Conservation (phyloP, 495 filamentous ascomycete genomes). For the Bryoglossum gracile region DNA sequence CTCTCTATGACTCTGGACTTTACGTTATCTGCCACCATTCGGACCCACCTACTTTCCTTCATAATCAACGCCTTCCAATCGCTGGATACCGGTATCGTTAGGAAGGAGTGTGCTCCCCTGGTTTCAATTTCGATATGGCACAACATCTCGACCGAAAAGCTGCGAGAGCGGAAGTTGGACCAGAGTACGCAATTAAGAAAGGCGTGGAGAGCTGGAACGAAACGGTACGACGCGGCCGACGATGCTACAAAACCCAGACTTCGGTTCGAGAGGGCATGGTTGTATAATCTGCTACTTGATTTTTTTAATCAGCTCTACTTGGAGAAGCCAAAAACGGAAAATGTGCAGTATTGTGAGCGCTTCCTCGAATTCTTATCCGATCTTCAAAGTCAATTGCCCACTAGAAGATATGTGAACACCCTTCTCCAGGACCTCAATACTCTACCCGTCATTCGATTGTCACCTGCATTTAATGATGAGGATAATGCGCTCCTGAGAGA, state of each 20-base stretch:
- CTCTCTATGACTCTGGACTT: constrained; percentile 82
- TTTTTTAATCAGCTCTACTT: constrained; percentile 71
- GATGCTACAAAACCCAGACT: constrained; percentile 69
- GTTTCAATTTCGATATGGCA: constrained; percentile 96
- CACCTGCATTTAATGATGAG: constrained; percentile 65
- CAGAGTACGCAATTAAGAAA: constrained; percentile 67
- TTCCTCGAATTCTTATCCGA: constrained; percentile 89
- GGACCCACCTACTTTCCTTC: constrained; percentile 76
- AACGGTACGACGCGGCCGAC: constrained; percentile 83
- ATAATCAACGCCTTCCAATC: constrained; percentile 91
- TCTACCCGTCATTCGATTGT: constrained; percentile 73
- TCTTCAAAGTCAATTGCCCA: constrained; percentile 88
- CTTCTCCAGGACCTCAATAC: constrained; percentile 86
- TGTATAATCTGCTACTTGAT: constrained; percentile 78
- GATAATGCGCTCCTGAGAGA: constrained; percentile 77
- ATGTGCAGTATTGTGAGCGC: constrained; percentile 79
- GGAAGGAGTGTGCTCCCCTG: constrained; percentile 92
- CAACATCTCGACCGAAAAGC: constrained; percentile 62
- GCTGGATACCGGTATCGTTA: constrained; percentile 77
- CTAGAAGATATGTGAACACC: constrained; percentile 86
- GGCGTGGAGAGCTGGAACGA: constrained; percentile 81
- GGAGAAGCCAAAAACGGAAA: constrained; percentile 41
- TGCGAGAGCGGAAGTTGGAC: constrained; percentile 52
- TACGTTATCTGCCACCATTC: constrained; percentile 60
- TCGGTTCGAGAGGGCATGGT: constrained; percentile 89